phyloP scores from a whole-genome alignment of 495 filamentous ascomycete genomes.

The Melanomma pulvis-pyrius region DNA sequence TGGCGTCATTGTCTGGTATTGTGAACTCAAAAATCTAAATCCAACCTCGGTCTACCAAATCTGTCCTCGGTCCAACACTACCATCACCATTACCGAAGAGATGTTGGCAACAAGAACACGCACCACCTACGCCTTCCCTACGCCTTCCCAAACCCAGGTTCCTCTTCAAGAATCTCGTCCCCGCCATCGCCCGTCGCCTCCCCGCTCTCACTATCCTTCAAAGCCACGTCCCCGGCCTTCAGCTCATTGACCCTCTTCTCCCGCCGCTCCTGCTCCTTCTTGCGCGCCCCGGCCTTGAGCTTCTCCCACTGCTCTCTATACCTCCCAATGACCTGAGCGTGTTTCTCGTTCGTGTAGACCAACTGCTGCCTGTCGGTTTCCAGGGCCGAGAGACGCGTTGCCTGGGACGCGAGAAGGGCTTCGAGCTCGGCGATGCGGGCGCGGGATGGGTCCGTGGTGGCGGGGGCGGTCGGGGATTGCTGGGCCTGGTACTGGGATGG shows the following conservation, averaged over 20 bases:
- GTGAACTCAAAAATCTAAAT: neutral
- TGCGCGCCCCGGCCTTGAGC: conserved; percentile 72
- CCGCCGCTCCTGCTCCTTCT: conserved; percentile 25
- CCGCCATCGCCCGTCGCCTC: conserved; percentile 4
- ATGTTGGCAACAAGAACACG: too few relatives aligned
- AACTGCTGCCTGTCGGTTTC: conserved; percentile 45
- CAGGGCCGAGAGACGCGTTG: conserved; percentile 60
- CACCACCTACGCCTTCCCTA: too few relatives aligned
- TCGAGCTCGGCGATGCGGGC: conserved; percentile 57
- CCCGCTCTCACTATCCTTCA: conserved; percentile 19
- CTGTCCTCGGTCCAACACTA: too few relatives aligned
- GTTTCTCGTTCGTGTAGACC: conserved; percentile 69
- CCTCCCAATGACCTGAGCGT: conserved; percentile 63
- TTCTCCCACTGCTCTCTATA: conserved; percentile 83
- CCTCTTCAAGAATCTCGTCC: conserved; percentile 12
- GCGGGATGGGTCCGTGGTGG: conserved; percentile 47
- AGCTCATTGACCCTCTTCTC: conserved; percentile 61
- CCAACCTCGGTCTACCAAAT: too few relatives aligned
- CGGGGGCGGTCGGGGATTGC: neutral
- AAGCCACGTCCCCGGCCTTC: conserved; percentile 41
- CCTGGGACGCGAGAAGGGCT: conserved; percentile 53
- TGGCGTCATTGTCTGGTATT: neutral
- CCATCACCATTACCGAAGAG: too few relatives aligned
- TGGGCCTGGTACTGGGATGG: conserved; percentile 1
- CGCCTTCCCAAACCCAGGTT: conserved; percentile 32